phyloP scores from a whole-genome alignment of 1,284 basidiomycete species.

The Clitocybe nebularis region DNA sequence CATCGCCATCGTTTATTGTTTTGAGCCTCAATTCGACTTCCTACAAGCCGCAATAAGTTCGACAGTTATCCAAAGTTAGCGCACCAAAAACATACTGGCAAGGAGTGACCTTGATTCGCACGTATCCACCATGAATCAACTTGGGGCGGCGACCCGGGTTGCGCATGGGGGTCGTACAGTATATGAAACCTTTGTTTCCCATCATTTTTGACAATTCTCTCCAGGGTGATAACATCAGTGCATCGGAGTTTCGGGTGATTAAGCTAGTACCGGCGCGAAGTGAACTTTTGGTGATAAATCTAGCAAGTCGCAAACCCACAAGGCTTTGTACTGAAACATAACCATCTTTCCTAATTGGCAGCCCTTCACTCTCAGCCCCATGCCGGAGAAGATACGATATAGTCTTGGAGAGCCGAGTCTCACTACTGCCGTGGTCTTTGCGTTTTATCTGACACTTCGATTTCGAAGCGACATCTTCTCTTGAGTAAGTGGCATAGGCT shows the following conservation, averaged over 20 bases:
- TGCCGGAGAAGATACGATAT: constrained; percentile 85
- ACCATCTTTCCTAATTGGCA: constrained; percentile 76
- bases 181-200: too few species aligned
- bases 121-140: constrained; percentile 90
- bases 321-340: constrained; percentile 73
- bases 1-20: too few species aligned
- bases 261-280: constrained; percentile 29
- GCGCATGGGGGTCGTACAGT: too few species aligned
- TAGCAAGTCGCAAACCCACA: constrained; percentile 40
- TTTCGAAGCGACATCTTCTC: too few species aligned
- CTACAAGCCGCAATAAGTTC: too few species aligned
- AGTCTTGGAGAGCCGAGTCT: constrained; percentile 73
- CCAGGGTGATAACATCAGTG: too few species aligned
- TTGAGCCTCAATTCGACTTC: too few species aligned
- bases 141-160: too few species aligned
- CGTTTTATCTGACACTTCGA: too few species aligned
- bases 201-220: constrained; percentile 73
- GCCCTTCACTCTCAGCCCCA: constrained; percentile 72
- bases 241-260: constrained; percentile 34
- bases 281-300: constrained; percentile 1
- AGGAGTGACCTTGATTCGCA: constrained; percentile 92
- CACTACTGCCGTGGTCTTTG: too few species aligned
- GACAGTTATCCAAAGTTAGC: too few species aligned
- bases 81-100: constrained; percentile 61
- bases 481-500: too few species aligned